Conservation (phyloP, 106 monocot species). For the Iris macrosiphon region DNA sequence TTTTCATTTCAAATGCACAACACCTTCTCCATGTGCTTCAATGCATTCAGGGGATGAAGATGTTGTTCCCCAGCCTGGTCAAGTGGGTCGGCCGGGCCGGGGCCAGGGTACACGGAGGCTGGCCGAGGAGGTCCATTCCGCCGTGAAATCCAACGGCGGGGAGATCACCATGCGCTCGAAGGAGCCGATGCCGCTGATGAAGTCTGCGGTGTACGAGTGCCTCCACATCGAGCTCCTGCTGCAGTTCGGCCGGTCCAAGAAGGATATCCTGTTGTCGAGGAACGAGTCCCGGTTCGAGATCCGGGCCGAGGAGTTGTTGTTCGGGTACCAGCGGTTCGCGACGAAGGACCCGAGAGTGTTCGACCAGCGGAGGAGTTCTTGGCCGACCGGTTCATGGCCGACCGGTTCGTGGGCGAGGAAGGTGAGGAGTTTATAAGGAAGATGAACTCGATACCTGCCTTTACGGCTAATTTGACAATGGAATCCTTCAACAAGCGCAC, state of each 20-base stretch:
- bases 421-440: slow-evolving; percentile 30
- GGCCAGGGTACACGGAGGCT: slow-evolving; percentile 20
- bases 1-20: no score
- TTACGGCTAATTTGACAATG: slow-evolving; percentile 93
- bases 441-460: slow-evolving; percentile 94
- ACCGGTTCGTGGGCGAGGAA: slow-evolving; percentile 36
- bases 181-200: slow-evolving; percentile 31
- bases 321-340: slow-evolving; percentile 53
- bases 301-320: slow-evolving; percentile 36
- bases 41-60: slow-evolving; percentile 40
- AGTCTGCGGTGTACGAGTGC: slow-evolving; percentile 44
- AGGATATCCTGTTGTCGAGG: slow-evolving; percentile 34
- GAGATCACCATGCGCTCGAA: slow-evolving; percentile 16
- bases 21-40: slow-evolving; percentile 45
- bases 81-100: slow-evolving; percentile 25
- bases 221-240: slow-evolving; percentile 44
- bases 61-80: slow-evolving; percentile 33
- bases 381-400: slow-evolving; percentile 40
- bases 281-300: slow-evolving; percentile 43
- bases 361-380: slow-evolving; percentile 42
- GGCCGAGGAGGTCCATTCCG: slow-evolving; percentile 34
- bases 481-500: slow-evolving; percentile 93
- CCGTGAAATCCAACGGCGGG: slow-evolving; percentile 14
- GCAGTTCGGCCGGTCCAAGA: slow-evolving; percentile 39
- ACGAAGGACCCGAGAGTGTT: slow-evolving; percentile 41